phyloP scores from a whole-genome alignment of 148 eudicot species.

The Cornus suecica region DNA sequence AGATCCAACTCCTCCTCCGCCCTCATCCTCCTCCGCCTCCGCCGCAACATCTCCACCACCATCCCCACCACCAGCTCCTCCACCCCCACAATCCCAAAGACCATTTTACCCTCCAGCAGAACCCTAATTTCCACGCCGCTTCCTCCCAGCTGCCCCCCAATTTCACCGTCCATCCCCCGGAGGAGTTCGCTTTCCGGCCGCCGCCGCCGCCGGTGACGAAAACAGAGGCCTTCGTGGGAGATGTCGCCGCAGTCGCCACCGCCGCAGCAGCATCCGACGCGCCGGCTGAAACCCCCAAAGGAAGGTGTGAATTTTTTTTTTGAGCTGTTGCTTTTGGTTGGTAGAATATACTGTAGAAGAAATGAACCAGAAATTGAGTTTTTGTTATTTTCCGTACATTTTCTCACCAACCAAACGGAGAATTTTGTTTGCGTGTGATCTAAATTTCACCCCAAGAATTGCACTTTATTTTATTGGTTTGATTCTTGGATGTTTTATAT shows the following conservation, averaged over 20 bases:
- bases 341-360: constrained; percentile 5
- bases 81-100: constrained; percentile 23
- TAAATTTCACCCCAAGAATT: background rate
- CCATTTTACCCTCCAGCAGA: constrained; percentile 34
- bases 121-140: constrained; percentile 31
- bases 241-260: constrained; percentile 12
- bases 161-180: constrained; percentile 15
- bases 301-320: constrained; percentile 37
- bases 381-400: background rate
- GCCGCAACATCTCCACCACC: constrained; percentile 10
- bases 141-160: constrained; percentile 21
- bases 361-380: background rate
- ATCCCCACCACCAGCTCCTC: constrained; percentile 13
- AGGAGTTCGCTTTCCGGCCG: constrained; percentile 16
- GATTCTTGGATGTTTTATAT: background rate
- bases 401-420: background rate
- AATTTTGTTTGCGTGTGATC: background rate
- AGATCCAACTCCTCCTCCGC: constrained; percentile 35
- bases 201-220: constrained; percentile 8
- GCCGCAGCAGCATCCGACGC: constrained; percentile 19
- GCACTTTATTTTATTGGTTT: background rate
- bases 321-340: background rate
- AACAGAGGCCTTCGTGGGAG: background rate
- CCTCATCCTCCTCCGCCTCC: constrained; percentile 18
- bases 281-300: constrained; percentile 33